Evolutionary conservation across 2,329 filamentous ascomycete species (phyloP).

Genomic region (Aureobasidium sp.): DNA sequence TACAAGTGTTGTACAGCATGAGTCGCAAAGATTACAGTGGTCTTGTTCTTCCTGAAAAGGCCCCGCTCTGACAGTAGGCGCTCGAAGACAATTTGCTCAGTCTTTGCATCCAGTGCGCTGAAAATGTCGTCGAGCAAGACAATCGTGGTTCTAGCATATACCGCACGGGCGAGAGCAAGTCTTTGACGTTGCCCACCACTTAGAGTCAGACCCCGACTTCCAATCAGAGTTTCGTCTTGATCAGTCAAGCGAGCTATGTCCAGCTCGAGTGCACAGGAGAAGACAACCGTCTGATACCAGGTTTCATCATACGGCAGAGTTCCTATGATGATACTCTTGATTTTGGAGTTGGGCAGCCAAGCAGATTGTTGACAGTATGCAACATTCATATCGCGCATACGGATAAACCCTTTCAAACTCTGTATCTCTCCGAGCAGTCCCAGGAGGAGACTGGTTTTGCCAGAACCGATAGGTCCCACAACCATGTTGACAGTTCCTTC

Average conservation of each 20-base stretch:
- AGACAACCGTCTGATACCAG: slow-evolving; percentile 63
- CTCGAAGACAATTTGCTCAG: slow-evolving; percentile 36
- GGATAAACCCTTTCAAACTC: background rate
- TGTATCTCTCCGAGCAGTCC: background rate
- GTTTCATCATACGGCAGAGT: slow-evolving; percentile 56
- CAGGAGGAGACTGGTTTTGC: background rate
- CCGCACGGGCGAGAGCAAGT: slow-evolving; percentile 60
- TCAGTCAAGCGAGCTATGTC: slow-evolving; percentile 72
- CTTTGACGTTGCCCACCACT: slow-evolving; percentile 80
- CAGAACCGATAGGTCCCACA: background rate
- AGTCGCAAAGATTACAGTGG: slow-evolving; percentile 40
- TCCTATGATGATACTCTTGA: slow-evolving; percentile 72
- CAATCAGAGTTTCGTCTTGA: slow-evolving; percentile 66
- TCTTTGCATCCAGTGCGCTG: slow-evolving; percentile 58
- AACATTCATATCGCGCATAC: background rate
- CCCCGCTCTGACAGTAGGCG: slow-evolving; percentile 36
- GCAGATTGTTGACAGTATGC: slow-evolving; percentile 20
- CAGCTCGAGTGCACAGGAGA: slow-evolving; percentile 65
- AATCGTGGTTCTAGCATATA: slow-evolving; percentile 72
- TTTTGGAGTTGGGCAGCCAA: slow-evolving; percentile 77
- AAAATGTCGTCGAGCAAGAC: slow-evolving; percentile 78
- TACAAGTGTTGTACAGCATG: slow-evolving; percentile 27
- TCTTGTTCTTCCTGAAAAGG: slow-evolving; percentile 32
- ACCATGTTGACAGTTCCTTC: background rate
- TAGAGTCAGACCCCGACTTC: slow-evolving; percentile 76